Conservation (phyloP, 2,329 filamentous ascomycete genomes). For the Diaporthe sp. region DNA sequence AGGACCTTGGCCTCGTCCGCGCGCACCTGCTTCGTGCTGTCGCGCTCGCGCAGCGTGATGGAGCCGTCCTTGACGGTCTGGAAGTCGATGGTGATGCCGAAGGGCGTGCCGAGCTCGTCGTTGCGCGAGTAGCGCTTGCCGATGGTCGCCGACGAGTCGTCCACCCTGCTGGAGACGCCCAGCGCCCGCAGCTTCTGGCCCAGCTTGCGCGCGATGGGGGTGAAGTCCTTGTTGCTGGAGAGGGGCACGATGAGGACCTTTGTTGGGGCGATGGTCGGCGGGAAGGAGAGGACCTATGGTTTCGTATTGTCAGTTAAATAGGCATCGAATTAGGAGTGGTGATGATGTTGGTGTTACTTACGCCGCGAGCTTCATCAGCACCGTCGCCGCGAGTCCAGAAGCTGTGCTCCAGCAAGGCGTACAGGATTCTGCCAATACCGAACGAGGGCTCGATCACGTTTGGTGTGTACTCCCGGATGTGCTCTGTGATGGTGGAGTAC, state of each 20-base stretch:
- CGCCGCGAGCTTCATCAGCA: conserved; percentile 85
- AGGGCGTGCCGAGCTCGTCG: conserved; percentile 93
- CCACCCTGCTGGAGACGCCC: conserved; percentile 85
- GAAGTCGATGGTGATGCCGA: conserved; percentile 96
- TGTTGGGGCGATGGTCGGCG: conserved; percentile 82
- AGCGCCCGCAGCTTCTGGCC: conserved; percentile 80
- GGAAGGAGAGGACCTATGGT: conserved; percentile 69
- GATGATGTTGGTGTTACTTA: conserved; percentile 60
- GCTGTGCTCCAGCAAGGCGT: conserved; percentile 91
- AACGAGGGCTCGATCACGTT: conserved; percentile 99
- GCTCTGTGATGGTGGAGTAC: conserved; percentile 83
- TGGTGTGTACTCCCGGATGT: conserved; percentile 90
- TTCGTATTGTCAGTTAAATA: not conserved
- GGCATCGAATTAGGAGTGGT: conserved; percentile 20
- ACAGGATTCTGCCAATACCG: conserved; percentile 94
- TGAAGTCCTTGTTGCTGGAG: conserved; percentile 83
- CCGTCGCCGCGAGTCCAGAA: conserved; percentile 88
- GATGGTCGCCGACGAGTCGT: conserved; percentile 91
- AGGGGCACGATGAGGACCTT: conserved; percentile 94
- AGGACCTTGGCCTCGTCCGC: conserved; percentile 84
- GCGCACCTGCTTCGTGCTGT: conserved; percentile 91
- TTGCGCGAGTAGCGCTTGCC: conserved; percentile 96
- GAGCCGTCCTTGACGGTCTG: conserved; percentile 90
- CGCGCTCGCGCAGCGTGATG: conserved; percentile 89
- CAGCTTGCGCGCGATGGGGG: conserved; percentile 78